Conservation (phyloP, 176 grass and related monocot species). For the Zoysia pacifica region DNA sequence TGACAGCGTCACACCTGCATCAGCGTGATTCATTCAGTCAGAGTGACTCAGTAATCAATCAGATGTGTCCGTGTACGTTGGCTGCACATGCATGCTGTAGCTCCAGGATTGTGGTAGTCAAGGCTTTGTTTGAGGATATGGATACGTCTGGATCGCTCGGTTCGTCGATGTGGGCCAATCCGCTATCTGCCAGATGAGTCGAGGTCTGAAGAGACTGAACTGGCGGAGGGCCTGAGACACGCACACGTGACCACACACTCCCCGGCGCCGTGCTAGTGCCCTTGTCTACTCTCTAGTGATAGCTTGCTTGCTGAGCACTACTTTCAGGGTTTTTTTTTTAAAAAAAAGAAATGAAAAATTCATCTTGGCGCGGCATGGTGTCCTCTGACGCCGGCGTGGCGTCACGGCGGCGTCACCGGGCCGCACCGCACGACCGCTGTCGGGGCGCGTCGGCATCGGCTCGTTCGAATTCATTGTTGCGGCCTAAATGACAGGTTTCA, state of each 20-base stretch:
- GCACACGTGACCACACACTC: constrained; percentile 29
- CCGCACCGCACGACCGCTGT: constrained; percentile 8
- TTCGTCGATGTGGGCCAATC: not conserved
- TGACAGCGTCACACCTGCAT: constrained; percentile 40
- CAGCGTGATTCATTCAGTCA: constrained; percentile 44
- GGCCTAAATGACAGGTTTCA: no score
- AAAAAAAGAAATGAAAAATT: no score
- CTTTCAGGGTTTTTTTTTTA: not conserved
- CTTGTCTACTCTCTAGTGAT: not conserved
- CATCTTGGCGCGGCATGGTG: no score
- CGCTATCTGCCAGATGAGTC: not conserved
- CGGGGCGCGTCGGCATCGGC: constrained; percentile 34
- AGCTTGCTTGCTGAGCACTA: constrained; percentile 15
- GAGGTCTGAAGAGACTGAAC: not conserved
- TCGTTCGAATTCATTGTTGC: constrained; percentile 34
- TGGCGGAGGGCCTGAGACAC: constrained; percentile 26
- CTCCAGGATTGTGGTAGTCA: constrained; percentile 19
- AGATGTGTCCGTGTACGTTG: not conserved
- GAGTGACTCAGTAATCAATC: not conserved
- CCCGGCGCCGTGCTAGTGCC: not conserved
- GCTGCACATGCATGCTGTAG: not conserved
- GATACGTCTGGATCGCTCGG: not conserved
- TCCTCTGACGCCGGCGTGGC: constrained; percentile 7
- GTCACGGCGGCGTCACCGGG: constrained; percentile 27
- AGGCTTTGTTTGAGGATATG: not conserved